Base-by-base conservation (phyloP, 2,329 filamentous ascomycete genomes). In the Trichoderma atrobrunneum region DNA sequence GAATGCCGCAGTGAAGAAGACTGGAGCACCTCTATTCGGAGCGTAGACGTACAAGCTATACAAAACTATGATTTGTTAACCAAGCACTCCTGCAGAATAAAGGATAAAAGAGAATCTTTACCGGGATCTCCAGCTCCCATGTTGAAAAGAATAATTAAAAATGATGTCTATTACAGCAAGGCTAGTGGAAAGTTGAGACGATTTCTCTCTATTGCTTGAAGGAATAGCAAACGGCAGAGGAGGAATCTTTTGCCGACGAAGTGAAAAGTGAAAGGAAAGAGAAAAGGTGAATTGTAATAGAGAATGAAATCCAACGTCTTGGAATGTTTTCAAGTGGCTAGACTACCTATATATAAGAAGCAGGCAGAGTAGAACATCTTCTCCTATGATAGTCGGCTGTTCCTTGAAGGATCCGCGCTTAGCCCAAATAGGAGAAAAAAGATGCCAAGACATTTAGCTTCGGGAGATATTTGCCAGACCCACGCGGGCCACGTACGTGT, bases 381-480 rank as follows among this genome's bases (percentile, higher is more conserved):
- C 10, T 54, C 48, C 21, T 14, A 0, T 54, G 21, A 54, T 54
- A 12, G 11, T 54, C 21, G 48, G 21, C 5, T 12, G n/a, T 24
- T 54, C n/a, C 21, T 54, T 12, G 21, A 12, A 54, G 48, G 48
- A 54, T 54, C 7, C 12, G 28, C 43, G 43, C 63, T 56, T 65
- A 16, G 43, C 63, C 63, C 28, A 32, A 65, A 34, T 34, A 65
- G 63, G 63, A 54, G 63, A 65, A 65, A 65, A 54, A 56, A 54
- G 30, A 16, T 65, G 63, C 63, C 63, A 65, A 65, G 63, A 65
- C 14, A 54, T 65, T 65, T 65, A 65, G 63, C 14, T 54, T 36
- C 43, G n/a, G 43, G 14, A 10, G 7, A 18, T 34, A 24, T n/a
- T 26, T 26, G 11, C 28, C 28, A 54, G 63, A 36, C 63, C 63